A percentile compares a stretch with the other conserved stretches of the same genome.
Conservation (phyloP, 2,329 filamentous ascomycete species). For the Talaromyces piceae region DNA sequence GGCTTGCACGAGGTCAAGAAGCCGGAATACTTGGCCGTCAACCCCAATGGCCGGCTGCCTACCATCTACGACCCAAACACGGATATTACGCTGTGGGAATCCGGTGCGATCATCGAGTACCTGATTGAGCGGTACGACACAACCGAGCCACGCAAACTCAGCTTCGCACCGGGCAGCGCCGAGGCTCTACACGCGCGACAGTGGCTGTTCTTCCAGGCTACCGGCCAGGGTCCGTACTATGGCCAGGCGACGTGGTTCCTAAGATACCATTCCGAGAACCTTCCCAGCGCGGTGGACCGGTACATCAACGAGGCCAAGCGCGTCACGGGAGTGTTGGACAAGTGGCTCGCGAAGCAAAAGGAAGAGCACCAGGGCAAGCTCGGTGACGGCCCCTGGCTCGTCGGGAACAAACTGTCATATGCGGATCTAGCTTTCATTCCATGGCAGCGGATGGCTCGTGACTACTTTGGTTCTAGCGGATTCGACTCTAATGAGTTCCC, state of each 20-base stretch:
- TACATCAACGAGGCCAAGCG: constrained; percentile 8
- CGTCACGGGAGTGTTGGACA: constrained; percentile 7
- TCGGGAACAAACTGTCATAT: constrained; percentile 6
- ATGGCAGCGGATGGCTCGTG: constrained; percentile 3
- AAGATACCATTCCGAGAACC: constrained; percentile 2
- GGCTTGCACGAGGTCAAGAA: constrained; percentile 14
- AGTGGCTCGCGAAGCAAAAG: constrained; percentile 16
- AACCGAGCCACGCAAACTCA: constrained; percentile 15
- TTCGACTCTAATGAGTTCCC: not conserved
- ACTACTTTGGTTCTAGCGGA: not conserved
- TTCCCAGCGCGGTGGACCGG: constrained; percentile 4
- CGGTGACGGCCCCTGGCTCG: constrained; percentile 22
- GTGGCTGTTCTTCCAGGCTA: constrained; percentile 5
- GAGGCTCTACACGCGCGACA: constrained; percentile 4
- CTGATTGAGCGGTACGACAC: constrained; percentile 9
- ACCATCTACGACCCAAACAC: constrained; percentile 11
- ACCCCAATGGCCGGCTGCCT: constrained; percentile 9
- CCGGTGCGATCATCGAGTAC: constrained; percentile 10
- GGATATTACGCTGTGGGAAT: constrained; percentile 8
- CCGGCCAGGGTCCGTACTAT: constrained; percentile 11
- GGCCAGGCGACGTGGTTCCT: constrained; percentile 9
- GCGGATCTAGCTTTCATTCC: constrained; percentile 9
- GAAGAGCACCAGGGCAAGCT: not conserved
- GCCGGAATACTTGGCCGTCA: constrained; percentile 5
- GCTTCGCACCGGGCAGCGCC: constrained; percentile 8